phyloP scores from a whole-genome alignment of 495 filamentous ascomycete genomes.

The Lasiosphaeria ovina region DNA sequence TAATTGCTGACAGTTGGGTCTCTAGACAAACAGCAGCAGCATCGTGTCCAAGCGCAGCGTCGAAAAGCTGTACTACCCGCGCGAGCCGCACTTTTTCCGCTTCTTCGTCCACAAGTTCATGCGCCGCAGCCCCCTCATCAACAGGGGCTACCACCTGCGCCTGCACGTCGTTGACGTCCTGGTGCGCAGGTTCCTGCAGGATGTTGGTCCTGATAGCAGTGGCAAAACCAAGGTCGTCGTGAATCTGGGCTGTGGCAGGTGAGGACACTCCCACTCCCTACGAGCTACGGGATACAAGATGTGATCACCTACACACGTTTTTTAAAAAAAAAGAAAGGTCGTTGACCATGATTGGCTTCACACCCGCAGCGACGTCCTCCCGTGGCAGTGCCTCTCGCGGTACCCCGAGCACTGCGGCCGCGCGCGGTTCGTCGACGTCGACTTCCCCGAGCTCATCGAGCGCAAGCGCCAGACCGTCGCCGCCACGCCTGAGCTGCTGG shows the following conservation, averaged over 20 bases:
- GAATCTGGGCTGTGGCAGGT: slow-evolving; percentile 92
- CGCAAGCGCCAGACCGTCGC: slow-evolving; percentile 69
- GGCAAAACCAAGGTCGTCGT: slow-evolving; percentile 68
- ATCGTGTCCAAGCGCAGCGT: slow-evolving; percentile 90
- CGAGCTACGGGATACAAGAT: too few relatives aligned
- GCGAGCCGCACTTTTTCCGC: slow-evolving; percentile 77
- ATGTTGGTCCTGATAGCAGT: slow-evolving; percentile 26
- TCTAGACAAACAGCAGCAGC: slow-evolving; percentile 81
- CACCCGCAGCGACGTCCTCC: slow-evolving; percentile 72
- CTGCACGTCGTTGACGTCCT: slow-evolving; percentile 76
- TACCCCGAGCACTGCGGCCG: slow-evolving; percentile 54
- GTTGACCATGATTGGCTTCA: slow-evolving; percentile 1
- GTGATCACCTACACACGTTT: too few relatives aligned
- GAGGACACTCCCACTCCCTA: slow-evolving; percentile 33
- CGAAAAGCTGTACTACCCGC: slow-evolving; percentile 72
- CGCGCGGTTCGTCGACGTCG: slow-evolving; percentile 78
- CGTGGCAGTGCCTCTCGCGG: slow-evolving; percentile 74
- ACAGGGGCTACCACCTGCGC: slow-evolving; percentile 82
- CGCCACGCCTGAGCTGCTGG: slow-evolving; percentile 56
- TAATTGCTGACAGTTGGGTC: not conserved
- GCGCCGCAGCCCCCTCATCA: slow-evolving; percentile 78
- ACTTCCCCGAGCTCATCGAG: slow-evolving; percentile 76
- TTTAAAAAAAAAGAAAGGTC: not conserved
- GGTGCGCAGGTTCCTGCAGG: slow-evolving; percentile 66
- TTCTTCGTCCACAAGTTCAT: slow-evolving; percentile 83